Evolutionary conservation across 2,329 filamentous ascomycete species (phyloP), one percentile per base, ranked within the genome.

Genomic region (Diplodia seriata): DNA sequence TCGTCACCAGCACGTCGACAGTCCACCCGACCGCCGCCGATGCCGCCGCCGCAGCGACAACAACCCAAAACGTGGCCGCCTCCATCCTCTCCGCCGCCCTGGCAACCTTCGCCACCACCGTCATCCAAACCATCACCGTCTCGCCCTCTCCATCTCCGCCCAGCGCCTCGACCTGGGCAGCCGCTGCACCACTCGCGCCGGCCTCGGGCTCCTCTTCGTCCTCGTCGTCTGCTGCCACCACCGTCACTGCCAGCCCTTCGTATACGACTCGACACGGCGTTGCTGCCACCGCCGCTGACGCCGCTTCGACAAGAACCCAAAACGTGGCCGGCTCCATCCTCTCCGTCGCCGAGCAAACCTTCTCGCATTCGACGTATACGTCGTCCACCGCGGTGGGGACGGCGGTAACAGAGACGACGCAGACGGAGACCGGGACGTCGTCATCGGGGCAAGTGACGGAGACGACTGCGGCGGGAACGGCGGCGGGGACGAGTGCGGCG

Each of bases 31-130:
- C 36, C 11, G 0, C 26, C 20, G 12, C 23, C 23, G 23, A 26
- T 26, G 23, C 23, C 23, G 23, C 23, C 23, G 23, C 23, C 2
- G 23, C 23, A 26, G 23, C 23, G 23, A 26, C 18, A 11, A 4
- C 36, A 18, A 47, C 7, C 8, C 38, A 14, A 43, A 47, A 47
- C 23, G 14, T 38, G 2, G 23, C 55, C 1, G 23, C 26, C 3
- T 59, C 55, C 20, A n/a, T 56, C 26, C 54, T 56, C 18, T 56
- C 54, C 3, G 33, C 54, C 4, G 54, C 54, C 15, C 7, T 54
- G 8, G 3, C 26, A 18, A 38, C 29, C 54, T 38, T 38, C 54
- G 23, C n/a, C 18, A n/a, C 56, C 38, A 11, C 36, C n/a, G 8
- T 20, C 55, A 9, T 4, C 38, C 15, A 6, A 40, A 4, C 38